A percentile compares a stretch with the other conserved stretches of the same genome.
Evolutionary conservation across 371 early-diverging fungal genomes (phyloP).

Genomic region (Nematocida parisii): DNA sequence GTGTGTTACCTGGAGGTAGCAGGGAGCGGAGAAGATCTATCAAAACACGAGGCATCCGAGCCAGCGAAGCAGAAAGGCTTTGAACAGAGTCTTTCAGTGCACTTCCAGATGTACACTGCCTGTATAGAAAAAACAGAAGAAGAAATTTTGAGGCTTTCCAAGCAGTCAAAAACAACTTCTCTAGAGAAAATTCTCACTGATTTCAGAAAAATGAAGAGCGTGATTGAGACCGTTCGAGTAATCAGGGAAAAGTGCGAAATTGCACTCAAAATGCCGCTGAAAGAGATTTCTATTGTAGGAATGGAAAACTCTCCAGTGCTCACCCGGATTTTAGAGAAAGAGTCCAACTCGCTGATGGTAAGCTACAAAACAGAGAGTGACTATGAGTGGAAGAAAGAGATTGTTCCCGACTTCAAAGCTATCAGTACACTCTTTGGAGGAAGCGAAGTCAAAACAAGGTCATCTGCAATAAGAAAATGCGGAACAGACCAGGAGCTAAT

Average conservation of each 20-base stretch:
- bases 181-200: constrained; percentile 31
- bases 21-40: constrained; percentile 64
- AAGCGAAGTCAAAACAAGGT: constrained; percentile 58
- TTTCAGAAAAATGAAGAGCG: constrained; percentile 71
- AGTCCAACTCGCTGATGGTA: constrained; percentile 64
- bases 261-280: constrained; percentile 90
- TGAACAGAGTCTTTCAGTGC: constrained; percentile 75
- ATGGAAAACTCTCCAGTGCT: constrained; percentile 73
- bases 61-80: constrained; percentile 79
- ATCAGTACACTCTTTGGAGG: constrained; percentile 57
- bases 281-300: constrained; percentile 86
- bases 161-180: constrained; percentile 1
- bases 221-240: constrained; percentile 88
- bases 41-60: constrained; percentile 88
- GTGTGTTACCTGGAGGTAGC: constrained; percentile 89
- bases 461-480: constrained; percentile 48
- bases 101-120: constrained; percentile 63
- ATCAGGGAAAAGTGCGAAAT: constrained; percentile 87
- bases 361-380: constrained; percentile 26
- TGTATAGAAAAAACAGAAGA: constrained; percentile 7
- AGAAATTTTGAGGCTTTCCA: constrained; percentile 7
- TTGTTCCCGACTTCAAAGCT: constrained; percentile 64
- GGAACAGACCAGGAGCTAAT: constrained; percentile 20
- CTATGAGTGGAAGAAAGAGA: constrained; percentile 43
- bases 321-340: constrained; percentile 40